Percentiles rank a stretch among this genome's conserved stretches.
Evolutionary conservation across 345 rosid species (phyloP).

Genomic region (Anacardium occidentale): DNA sequence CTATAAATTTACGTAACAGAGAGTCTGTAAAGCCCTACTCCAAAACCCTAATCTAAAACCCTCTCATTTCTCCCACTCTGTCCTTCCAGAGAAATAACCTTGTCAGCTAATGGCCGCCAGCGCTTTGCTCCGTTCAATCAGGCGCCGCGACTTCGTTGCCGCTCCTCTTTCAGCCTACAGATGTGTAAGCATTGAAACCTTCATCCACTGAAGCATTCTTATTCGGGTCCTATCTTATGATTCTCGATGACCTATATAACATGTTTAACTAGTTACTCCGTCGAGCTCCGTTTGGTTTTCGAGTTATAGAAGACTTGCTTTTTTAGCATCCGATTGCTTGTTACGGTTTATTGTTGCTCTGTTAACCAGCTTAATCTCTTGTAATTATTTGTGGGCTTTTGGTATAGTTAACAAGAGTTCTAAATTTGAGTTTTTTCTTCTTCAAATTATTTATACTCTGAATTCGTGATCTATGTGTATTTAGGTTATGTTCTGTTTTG

Average conservation of each 20-base stretch:
- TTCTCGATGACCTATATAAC: background rate
- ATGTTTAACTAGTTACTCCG: background rate
- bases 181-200: conserved; percentile 43
- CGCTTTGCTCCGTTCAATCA: conserved; percentile 58
- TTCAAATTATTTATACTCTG: no score
- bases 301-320: background rate
- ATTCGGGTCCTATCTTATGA: background rate
- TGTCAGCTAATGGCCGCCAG: conserved; percentile 54
- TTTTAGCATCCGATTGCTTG: background rate
- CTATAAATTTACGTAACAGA: no score
- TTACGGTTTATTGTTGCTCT: background rate
- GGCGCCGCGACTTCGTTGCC: conserved; percentile 64
- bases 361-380: background rate
- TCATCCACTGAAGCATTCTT: background rate
- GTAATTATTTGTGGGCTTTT: background rate
- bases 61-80: background rate
- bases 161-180: conserved; percentile 57
- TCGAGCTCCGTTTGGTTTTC: background rate
- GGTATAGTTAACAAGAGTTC: no score
- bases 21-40: background rate
- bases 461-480: no score
- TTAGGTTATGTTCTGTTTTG: no score
- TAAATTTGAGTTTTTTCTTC: no score
- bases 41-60: no score
- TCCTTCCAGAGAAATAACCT: background rate